These are phyloP conservation scores for Pleurotus tuoliensis DNA, from an alignment of 768 basidiomycete genomes.

Conservation along the genomic window DNA sequence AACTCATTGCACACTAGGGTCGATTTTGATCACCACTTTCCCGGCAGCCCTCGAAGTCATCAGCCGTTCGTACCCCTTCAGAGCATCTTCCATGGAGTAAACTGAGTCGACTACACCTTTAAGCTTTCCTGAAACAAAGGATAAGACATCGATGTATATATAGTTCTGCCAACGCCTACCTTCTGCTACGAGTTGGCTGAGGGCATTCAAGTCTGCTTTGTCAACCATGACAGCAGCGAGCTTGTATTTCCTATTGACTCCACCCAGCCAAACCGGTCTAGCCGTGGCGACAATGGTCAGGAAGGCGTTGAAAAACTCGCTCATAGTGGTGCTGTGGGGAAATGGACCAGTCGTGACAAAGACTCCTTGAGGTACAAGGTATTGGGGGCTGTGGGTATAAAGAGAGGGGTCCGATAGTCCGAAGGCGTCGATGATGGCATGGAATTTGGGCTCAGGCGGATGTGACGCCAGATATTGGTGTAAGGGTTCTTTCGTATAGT, in stretches of 20 bases:
- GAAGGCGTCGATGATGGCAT: slow-evolving; percentile 45
- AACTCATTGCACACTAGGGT: background rate
- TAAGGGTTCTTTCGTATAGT: slow-evolving; percentile 42
- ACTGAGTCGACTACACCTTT: slow-evolving; percentile 45
- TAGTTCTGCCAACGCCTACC: background rate
- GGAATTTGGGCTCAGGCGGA: slow-evolving; percentile 35
- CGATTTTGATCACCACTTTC: slow-evolving; percentile 42
- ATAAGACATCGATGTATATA: background rate
- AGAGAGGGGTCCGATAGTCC: slow-evolving; percentile 34
- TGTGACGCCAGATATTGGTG: slow-evolving; percentile 29
- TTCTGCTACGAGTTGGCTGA: slow-evolving; percentile 5
- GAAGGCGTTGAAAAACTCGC: slow-evolving; percentile 16
- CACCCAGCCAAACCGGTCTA: slow-evolving; percentile 41
- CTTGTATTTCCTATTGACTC: slow-evolving; percentile 33
- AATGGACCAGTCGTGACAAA: slow-evolving; percentile 42
- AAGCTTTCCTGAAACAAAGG: slow-evolving; percentile 31
- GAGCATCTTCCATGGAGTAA: slow-evolving; percentile 30
- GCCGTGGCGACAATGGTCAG: slow-evolving; percentile 15
- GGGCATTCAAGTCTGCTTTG: slow-evolving; percentile 6
- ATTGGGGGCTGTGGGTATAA: slow-evolving; percentile 35
- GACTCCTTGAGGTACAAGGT: slow-evolving; percentile 35
- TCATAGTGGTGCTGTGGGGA: slow-evolving; percentile 19
- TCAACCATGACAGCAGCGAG: slow-evolving; percentile 7
- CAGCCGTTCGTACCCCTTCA: slow-evolving; percentile 47
- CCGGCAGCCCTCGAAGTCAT: slow-evolving; percentile 46